Conservation (phyloP, 352 stramenopile species). For the Globisporangium polare region DNA sequence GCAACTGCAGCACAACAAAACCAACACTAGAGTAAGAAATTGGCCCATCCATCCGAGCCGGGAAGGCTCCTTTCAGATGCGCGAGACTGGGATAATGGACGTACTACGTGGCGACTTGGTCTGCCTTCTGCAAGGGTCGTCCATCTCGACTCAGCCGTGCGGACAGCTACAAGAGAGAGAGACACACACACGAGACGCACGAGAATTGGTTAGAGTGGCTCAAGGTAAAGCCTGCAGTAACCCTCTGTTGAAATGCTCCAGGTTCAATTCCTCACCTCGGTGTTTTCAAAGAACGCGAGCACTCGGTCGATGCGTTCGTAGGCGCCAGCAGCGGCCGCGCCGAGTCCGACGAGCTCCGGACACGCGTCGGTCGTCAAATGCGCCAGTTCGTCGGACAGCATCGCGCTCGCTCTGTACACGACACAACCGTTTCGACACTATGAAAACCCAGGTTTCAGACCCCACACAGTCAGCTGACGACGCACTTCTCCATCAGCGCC, state of each 20-base stretch:
- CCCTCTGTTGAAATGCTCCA: not conserved
- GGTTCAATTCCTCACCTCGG: conserved; percentile 18
- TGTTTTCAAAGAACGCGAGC: conserved; percentile 33
- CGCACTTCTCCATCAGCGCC: conserved; percentile 27
- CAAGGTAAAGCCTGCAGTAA: no score
- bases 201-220: no score
- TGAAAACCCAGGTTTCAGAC: not conserved
- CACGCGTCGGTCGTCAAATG: conserved; percentile 17
- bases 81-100: not conserved
- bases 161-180: conserved; percentile 4
- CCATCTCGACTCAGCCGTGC: conserved; percentile 13
- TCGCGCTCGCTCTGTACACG: conserved; percentile 19
- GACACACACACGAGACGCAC: no score
- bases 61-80: not conserved
- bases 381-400: conserved; percentile 30
- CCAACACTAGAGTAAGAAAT: conserved; percentile 3
- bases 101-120: conserved; percentile 34
- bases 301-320: conserved; percentile 29
- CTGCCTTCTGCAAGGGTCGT: conserved; percentile 12
- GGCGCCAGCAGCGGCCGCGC: conserved; percentile 18
- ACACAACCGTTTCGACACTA: not conserved
- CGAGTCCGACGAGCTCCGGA: conserved; percentile 27
- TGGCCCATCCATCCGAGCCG: not conserved
- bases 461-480: not conserved
- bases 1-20: conserved; percentile 20